phyloP scores from a whole-genome alignment of 371 early-diverging fungal genomes.

The Capillidium heterosporum region DNA sequence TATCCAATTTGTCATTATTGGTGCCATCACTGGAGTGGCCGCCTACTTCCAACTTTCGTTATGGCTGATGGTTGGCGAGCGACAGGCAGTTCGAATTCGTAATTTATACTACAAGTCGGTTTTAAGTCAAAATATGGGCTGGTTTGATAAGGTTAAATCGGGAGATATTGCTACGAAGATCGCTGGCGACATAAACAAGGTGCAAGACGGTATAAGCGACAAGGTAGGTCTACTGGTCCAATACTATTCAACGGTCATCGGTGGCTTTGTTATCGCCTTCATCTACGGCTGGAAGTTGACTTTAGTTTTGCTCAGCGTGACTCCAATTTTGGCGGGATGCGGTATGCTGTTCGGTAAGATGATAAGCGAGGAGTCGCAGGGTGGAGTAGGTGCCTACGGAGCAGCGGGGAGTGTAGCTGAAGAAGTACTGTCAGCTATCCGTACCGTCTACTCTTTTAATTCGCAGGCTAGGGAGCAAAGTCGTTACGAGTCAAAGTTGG shows the following conservation, averaged over 20 bases:
- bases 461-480: slow-evolving; percentile 30
- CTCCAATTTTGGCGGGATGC: slow-evolving; percentile 25
- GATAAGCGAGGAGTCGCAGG: slow-evolving; percentile 23
- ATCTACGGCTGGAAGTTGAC: slow-evolving; percentile 56
- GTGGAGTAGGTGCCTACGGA: slow-evolving; percentile 22
- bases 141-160: slow-evolving; percentile 60
- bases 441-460: slow-evolving; percentile 57
- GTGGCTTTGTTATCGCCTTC: slow-evolving; percentile 67
- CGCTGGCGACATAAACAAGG: slow-evolving; percentile 36
- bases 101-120: slow-evolving; percentile 25
- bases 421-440: slow-evolving; percentile 50
- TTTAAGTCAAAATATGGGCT: slow-evolving; percentile 76
- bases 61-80: slow-evolving; percentile 31
- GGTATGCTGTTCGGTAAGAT: slow-evolving; percentile 36
- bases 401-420: slow-evolving; percentile 46
- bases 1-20: slow-evolving; percentile 42
- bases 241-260: slow-evolving; percentile 44
- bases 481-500: slow-evolving; percentile 1
- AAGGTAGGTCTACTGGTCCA: slow-evolving; percentile 62
- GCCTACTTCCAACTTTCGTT: slow-evolving; percentile 17
- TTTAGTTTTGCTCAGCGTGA: slow-evolving; percentile 40
- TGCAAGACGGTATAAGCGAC: slow-evolving; percentile 64
- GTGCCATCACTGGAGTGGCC: slow-evolving; percentile 24
- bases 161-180: slow-evolving; percentile 43
- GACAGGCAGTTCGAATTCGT: slow-evolving; percentile 37